Base-by-base conservation (phyloP, 148 eudicot species). In the Chenopodium berlandieri region DNA sequence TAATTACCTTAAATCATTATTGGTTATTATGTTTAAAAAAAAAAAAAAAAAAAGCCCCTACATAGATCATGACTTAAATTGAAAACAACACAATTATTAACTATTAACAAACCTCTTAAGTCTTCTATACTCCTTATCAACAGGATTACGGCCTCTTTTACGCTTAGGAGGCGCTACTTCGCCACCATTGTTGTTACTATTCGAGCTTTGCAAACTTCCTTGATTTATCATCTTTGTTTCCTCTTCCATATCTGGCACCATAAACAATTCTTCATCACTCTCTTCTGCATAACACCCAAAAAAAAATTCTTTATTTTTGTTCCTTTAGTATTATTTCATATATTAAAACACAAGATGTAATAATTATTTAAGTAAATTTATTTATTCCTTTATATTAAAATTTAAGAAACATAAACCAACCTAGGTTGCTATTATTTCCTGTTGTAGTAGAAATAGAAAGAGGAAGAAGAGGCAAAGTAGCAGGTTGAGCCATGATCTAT, bases 141-240 rank as follows among this genome's bases (percentile, higher is more conserved):
- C 84, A 60, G 87, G 89, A 83, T 87, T 87, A 67, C 89, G 89
- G 17, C 89, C 87, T 47, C 85, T 58, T 76, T 81, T 69, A 32
- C 89, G 87, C 70, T 82, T 87, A 76, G 82, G 25, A 54, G 83
- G 52, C 67, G 58, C 70, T 1, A 3, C 65, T 44, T 56, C 76
- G 37, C 60, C 85, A 46, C 82, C 82, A 47, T 71, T 72, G 19
- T 64, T 63, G 25, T 70, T 79, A 67, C 71, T 75, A 60, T 75
- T 79, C 14, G 40, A 67, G 47, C 85, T 83, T 78, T 83, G 85
- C 22, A 74, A 34, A 22, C 79, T 83, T 20, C 76, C 82, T 79
- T 83, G 79, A 48, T 76, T 80, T 75, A 9, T 40, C 5, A 68
- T 63, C 58, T 83, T 75, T 16, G n/a, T 56, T 30, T 40, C 58